A percentile compares a stretch with the other conserved stretches of the same genome.
Conservation (phyloP, 225 moss, liverwort and hornwort species). For the Physcomitrellopsis africana region DNA sequence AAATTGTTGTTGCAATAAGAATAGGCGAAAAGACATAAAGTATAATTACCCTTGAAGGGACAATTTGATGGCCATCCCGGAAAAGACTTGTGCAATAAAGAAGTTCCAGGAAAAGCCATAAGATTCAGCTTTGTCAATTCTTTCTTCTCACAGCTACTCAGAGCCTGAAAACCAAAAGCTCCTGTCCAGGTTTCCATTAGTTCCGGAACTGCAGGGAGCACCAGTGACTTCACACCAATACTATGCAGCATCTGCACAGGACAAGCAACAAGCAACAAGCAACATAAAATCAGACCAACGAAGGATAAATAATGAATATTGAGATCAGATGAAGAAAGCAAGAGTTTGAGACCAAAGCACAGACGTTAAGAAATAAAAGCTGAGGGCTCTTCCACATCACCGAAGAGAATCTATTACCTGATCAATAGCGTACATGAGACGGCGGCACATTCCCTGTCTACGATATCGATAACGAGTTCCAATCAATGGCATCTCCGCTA, state of each 20-base stretch:
- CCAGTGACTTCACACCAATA: conserved; percentile 77
- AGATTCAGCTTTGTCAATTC: conserved; percentile 80
- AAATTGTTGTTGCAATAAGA: conserved; percentile 13
- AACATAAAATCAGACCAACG: conserved; percentile 24
- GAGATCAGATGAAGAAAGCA: conserved; percentile 7
- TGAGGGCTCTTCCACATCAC: conserved; percentile 8
- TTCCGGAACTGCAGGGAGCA: conserved; percentile 94
- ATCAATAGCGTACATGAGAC: conserved; percentile 85
- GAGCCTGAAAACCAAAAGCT: conserved; percentile 73
- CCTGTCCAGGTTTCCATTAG: conserved; percentile 84
- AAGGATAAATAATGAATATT: conserved; percentile 7
- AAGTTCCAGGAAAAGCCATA: conserved; percentile 95
- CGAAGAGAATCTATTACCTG: conserved; percentile 47
- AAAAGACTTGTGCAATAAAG: conserved; percentile 68
- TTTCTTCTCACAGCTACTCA: conserved; percentile 64
- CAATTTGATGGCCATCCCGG: conserved; percentile 36
- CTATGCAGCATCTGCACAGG: conserved; percentile 67
- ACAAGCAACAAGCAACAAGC: conserved; percentile 7
- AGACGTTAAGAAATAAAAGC: conserved; percentile 10
- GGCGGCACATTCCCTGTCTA: conserved; percentile 90
- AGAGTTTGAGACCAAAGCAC: neutral
- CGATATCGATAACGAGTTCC: conserved; percentile 94
- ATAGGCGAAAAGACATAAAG: conserved; percentile 1
- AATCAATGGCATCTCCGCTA: conserved; percentile 93
- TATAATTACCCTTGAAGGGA: conserved; percentile 37